phyloP scores from a whole-genome alignment of 1,284 basidiomycete species.

The Rhodotorula mucilaginosa region DNA sequence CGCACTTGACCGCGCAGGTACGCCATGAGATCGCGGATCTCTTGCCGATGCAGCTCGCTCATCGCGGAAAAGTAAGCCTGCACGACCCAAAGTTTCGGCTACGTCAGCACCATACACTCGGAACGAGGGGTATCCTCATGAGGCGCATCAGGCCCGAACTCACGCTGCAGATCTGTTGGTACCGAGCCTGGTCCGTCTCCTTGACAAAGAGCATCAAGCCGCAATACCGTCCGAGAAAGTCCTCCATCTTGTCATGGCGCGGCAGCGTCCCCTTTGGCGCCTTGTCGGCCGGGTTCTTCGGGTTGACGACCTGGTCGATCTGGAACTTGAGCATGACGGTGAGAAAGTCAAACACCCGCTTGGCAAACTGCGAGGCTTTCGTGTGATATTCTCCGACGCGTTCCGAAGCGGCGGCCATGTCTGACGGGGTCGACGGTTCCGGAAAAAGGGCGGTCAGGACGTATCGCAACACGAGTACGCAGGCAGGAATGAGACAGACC shows the following conservation, averaged over 20 bases:
- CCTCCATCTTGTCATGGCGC: constrained; percentile 70
- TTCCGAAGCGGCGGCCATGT: constrained; percentile 88
- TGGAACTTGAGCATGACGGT: constrained; percentile 86
- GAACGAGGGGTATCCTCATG: too few species aligned
- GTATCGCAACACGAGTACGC: too few species aligned
- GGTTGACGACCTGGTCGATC: constrained; percentile 64
- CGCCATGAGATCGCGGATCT: constrained; percentile 72
- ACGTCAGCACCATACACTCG: neutral
- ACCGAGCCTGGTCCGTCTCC: constrained; percentile 84
- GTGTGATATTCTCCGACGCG: constrained; percentile 83
- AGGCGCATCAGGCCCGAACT: constrained; percentile 46
- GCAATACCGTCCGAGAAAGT: constrained; percentile 78
- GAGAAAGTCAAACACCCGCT: constrained; percentile 81
- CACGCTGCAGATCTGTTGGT: constrained; percentile 82
- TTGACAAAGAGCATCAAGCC: constrained; percentile 90
- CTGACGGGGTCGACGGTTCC: constrained; percentile 46
- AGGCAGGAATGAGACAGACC: constrained; percentile 55
- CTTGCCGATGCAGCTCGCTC: constrained; percentile 73
- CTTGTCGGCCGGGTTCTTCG: constrained; percentile 17
- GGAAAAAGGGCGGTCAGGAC: neutral
- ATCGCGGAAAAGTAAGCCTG: constrained; percentile 84
- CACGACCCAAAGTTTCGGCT: neutral
- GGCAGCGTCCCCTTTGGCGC: constrained; percentile 51
- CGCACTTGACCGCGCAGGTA: constrained; percentile 63
- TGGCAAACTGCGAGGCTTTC: constrained; percentile 85